Evolutionary conservation across 176 grass and related monocot species (phyloP), one percentile per base, ranked within the genome.

Genomic region (Chloris gayana): DNA sequence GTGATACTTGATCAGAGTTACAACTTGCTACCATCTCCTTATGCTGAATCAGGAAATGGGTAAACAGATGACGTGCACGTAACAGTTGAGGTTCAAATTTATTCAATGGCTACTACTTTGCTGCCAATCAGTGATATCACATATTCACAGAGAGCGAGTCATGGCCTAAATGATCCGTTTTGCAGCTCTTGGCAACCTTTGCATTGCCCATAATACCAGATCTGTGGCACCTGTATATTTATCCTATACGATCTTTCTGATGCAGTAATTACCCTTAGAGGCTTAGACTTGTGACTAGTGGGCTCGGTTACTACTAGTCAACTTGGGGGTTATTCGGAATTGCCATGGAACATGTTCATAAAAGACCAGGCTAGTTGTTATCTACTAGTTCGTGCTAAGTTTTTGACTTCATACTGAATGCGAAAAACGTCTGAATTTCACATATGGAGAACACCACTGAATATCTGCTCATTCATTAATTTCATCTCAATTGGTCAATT

Each of bases 401-500:
- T 42, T 42, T 15, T 26, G 54, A 79, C 14, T 33, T 34, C 19
- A 69, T 7, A 74, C 31, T 24, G 25, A 69, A 75, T 74, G 70
- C 79, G 25, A 26, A 17, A 41, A 64, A 35, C 8, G 51, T 69
- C 26, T 74, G 2, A 3, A 33, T 79, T 83, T 34, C 1, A 6
- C 18, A 14, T 9, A 56, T 34, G 67, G 0, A 4, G 32, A 74
- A 24, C 62, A 59, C 31, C 19, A 62, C 24, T 49, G 25, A 78
- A 42, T 51, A 67, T 19, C 3, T 37, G 19, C 14, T 17, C 64
- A 73, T 50, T 51, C 18, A 12, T 19, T 22, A 49, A 49, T 68
- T 79, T 51, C 68, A 68, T 88, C 60, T 30, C 68, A 66, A 72
- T 19, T 35, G 45, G n/a, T 12, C 33, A 56, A 56, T 83, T 54